Percentiles rank a stretch among this genome's conserved stretches.
Conservation (phyloP, 495 filamentous ascomycete genomes). For the Chaetomium tenue region DNA sequence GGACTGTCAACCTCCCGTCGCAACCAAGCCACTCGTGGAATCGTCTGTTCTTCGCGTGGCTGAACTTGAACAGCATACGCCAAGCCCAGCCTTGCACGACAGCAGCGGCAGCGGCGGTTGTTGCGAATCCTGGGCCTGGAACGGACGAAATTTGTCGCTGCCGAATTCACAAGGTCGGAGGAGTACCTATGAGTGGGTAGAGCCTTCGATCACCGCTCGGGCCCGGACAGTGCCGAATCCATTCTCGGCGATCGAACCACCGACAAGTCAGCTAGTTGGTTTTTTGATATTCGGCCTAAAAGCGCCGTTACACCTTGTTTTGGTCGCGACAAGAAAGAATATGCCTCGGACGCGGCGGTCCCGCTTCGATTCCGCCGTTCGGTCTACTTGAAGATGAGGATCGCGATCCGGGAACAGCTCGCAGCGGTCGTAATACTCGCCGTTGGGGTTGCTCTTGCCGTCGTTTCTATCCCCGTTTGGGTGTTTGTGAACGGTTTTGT, state of each 20-base stretch:
- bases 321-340: conserved; percentile 14
- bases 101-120: neutral
- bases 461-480: conserved; percentile 56
- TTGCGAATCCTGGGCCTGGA: neutral
- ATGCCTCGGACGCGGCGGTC: conserved; percentile 29
- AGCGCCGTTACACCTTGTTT: too few relatives aligned
- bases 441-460: conserved; percentile 62
- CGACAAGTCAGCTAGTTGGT: too few relatives aligned
- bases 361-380: conserved; percentile 31
- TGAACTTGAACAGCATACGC: neutral
- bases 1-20: neutral
- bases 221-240: neutral
- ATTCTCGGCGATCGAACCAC: too few relatives aligned
- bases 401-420: conserved; percentile 81
- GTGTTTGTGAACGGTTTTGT: conserved; percentile 75
- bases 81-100: neutral
- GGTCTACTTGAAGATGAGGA: conserved; percentile 60
- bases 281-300: too few relatives aligned
- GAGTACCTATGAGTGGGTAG: neutral
- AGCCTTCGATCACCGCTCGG: too few relatives aligned
- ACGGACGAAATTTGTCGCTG: neutral
- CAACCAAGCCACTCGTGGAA: neutral
- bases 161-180: neutral
- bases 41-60: neutral
- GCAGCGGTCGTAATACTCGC: conserved; percentile 69